These are phyloP conservation scores for Solanum hybrid DNA, from an alignment of 305 asterid genomes.

Conservation along the genomic window DNA sequence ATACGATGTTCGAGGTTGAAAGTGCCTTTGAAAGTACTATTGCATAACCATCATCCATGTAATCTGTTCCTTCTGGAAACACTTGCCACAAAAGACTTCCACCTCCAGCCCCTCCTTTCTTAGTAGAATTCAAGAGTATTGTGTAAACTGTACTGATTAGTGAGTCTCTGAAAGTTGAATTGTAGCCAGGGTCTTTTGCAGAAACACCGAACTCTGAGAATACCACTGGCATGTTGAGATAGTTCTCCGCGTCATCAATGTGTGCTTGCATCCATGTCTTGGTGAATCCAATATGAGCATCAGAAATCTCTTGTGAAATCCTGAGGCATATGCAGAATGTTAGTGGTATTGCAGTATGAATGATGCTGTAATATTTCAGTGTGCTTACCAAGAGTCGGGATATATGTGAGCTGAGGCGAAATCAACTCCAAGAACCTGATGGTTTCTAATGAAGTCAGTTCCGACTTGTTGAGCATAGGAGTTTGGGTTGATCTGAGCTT, in stretches of 20 bases:
- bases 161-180: constrained; percentile 40
- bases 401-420: constrained; percentile 90
- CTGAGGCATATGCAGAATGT: constrained; percentile 17
- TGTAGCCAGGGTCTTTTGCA: constrained; percentile 66
- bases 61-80: constrained; percentile 79
- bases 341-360: not conserved
- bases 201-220: constrained; percentile 77
- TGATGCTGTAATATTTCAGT: not conserved
- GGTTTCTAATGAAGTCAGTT: constrained; percentile 92
- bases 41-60: constrained; percentile 93
- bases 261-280: constrained; percentile 87
- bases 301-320: constrained; percentile 57
- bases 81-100: constrained; percentile 90
- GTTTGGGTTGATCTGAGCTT: constrained; percentile 64
- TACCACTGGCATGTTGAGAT: constrained; percentile 72
- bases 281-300: constrained; percentile 63
- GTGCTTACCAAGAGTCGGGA: constrained; percentile 77
- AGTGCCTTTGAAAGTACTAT: constrained; percentile 62
- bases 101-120: constrained; percentile 66
- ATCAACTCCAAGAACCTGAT: constrained; percentile 85
- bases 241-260: constrained; percentile 66
- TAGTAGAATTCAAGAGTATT: constrained; percentile 51
- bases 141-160: constrained; percentile 51
- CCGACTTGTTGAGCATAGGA: constrained; percentile 76
- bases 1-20: constrained; percentile 42